Evolutionary conservation across 163 green algal species (phyloP).

Genomic region (Scenedesmus sp.): DNA sequence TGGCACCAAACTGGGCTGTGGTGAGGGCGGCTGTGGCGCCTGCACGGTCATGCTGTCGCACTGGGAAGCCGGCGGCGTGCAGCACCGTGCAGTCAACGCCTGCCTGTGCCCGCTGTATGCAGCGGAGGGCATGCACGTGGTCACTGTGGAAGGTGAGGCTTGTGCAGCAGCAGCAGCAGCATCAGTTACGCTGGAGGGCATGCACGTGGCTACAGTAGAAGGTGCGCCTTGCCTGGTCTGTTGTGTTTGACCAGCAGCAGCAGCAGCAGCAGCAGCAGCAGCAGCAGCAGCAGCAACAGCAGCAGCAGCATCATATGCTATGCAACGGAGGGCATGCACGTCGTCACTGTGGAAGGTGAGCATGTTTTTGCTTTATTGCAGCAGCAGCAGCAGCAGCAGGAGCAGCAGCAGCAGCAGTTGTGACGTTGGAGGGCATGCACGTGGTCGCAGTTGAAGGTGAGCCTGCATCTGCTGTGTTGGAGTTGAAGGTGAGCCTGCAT

Average conservation of each 20-base stretch:
- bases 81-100: slow-evolving; percentile 94
- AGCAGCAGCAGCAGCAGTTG: neutral
- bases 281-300: neutral
- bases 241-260: no score
- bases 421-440: no score
- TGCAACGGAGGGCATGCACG: neutral
- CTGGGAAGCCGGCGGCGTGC: slow-evolving; percentile 69
- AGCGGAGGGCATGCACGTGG: slow-evolving; percentile 92
- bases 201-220: no score
- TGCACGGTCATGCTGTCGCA: slow-evolving; percentile 97
- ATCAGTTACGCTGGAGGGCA: neutral
- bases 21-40: slow-evolving; percentile 96
- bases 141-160: slow-evolving; percentile 93
- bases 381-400: neutral
- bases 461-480: no score
- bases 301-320: neutral
- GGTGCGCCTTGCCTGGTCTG: no score
- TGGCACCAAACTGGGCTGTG: slow-evolving; percentile 97
- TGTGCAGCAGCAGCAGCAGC: neutral
- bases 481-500: neutral
- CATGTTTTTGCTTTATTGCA: neutral
- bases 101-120: slow-evolving; percentile 97
- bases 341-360: neutral
- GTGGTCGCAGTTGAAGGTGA: no score
- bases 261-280: neutral